Evolutionary conservation across 352 stramenopile genomes (phyloP), one percentile per base, ranked within the genome.

Genomic region (Phytophthora megakarya): DNA sequence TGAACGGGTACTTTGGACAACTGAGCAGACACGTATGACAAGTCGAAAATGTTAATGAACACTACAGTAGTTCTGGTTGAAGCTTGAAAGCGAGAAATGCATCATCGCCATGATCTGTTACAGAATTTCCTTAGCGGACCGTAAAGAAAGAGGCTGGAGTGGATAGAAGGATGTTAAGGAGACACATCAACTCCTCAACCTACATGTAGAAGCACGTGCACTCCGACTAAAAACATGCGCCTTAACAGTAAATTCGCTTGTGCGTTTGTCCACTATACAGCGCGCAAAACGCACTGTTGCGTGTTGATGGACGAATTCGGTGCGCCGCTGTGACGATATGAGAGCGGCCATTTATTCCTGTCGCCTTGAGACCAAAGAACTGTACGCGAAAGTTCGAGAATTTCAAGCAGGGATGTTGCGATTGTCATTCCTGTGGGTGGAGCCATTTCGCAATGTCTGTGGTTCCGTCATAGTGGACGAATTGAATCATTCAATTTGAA

Each of bases 371-470:
- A n/a, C n/a, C n/a, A n/a, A 42, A 32, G 48, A 18, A 23, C n/a
- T 53, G 23, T 22, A 42, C 22, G 46, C 19, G 32, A 66, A 55
- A 55, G 42, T 28, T 48, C 28, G 25, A 38, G 46, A 55, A 16
- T 18, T 18, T 10, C 25, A 39, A n/a, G 59, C 50, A 65, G 59
- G 50, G 45, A 61, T 68, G 64, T 53, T 43, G 59, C 32, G 65
- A 73, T 73, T 69, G 52, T 68, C 40, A 69, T 65, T 73, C 38
- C 33, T 69, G 33, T 73, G 65, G 65, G 44, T 56, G 23, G 37
- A 62, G 30, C 39, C 39, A 65, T 61, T 21, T 33, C 39, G 42
- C 16, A 12, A 23, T 11, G 49, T 63, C n/a, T 61, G 45, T 47
- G 49, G 40, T 42, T 39, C 23, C 11, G 19, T 26, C n/a, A n/a